Evolutionary conservation across 441 rosid species (phyloP).

Genomic region (Mallotus japonicus): DNA sequence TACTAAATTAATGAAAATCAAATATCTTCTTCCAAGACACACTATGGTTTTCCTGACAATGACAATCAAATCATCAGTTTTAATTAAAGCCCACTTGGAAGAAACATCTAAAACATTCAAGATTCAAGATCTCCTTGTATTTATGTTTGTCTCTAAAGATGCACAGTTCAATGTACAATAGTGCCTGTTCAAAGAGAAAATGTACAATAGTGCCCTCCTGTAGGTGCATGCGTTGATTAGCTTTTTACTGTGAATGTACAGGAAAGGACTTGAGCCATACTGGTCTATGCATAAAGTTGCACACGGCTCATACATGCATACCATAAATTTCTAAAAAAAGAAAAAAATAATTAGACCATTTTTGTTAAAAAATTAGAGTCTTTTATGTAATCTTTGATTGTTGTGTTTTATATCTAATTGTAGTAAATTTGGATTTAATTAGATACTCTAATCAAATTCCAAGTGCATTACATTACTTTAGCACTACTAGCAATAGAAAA

Average conservation of each 20-base stretch:
- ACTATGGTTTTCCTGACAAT: slow-evolving; percentile 29
- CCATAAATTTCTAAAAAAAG: too few relatives aligned
- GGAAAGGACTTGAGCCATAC: background rate
- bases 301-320: background rate
- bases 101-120: background rate
- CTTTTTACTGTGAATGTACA: background rate
- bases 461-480: too few relatives aligned
- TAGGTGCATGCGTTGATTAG: background rate
- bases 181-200: too few relatives aligned
- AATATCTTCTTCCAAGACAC: slow-evolving; percentile 35
- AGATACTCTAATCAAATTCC: too few relatives aligned
- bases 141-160: background rate
- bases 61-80: slow-evolving; percentile 37
- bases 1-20: slow-evolving; percentile 22
- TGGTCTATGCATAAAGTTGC: background rate
- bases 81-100: slow-evolving; percentile 13
- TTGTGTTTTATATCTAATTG: too few relatives aligned
- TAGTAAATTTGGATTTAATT: too few relatives aligned
- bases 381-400: too few relatives aligned
- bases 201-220: too few relatives aligned
- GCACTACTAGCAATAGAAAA: too few relatives aligned
- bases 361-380: too few relatives aligned
- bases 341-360: too few relatives aligned
- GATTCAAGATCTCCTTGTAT: slow-evolving; percentile 8
- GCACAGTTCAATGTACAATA: too few relatives aligned